phyloP scores from a whole-genome alignment of 257 asterid genomes.

The Ilex aquifolium region DNA sequence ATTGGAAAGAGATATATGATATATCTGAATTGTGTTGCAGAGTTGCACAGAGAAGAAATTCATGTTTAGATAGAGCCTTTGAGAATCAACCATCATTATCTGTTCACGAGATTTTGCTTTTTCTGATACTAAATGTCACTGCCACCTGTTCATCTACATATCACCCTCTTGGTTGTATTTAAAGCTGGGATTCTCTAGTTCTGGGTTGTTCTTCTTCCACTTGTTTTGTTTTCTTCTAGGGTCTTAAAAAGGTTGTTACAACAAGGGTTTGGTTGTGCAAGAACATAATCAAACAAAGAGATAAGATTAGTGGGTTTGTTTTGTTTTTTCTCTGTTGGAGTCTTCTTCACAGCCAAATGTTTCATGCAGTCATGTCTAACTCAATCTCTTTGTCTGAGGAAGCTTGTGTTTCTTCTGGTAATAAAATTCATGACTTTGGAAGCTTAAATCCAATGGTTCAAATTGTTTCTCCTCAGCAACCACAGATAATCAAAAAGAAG shows the following conservation, averaged over 20 bases:
- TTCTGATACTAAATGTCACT: conserved; percentile 14
- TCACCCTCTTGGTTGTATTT: conserved; percentile 9
- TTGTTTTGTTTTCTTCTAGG: conserved; percentile 27
- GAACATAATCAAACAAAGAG: conserved; percentile 8
- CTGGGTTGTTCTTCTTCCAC: conserved; percentile 30
- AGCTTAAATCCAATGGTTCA: conserved; percentile 35
- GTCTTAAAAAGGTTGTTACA: conserved; percentile 40
- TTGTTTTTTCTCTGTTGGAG: background rate
- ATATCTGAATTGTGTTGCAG: conserved; percentile 20
- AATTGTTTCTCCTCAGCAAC: conserved; percentile 27
- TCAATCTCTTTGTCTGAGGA: conserved; percentile 47
- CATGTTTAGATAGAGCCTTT: conserved; percentile 34
- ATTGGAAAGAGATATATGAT: conserved; percentile 23
- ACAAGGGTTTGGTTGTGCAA: background rate
- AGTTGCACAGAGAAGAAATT: conserved; percentile 24
- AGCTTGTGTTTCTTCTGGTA: conserved; percentile 37
- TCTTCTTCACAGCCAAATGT: conserved; percentile 31
- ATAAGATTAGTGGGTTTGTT: conserved; percentile 13
- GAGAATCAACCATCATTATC: conserved; percentile 26
- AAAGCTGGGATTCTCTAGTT: conserved; percentile 32
- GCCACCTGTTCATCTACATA: conserved; percentile 31
- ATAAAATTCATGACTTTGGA: conserved; percentile 45
- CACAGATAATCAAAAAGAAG: conserved; percentile 59
- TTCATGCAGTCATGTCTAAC: conserved; percentile 36
- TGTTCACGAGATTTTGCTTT: conserved; percentile 16